These are phyloP conservation scores for Anethum foeniculum DNA, from an alignment of 140 eudicot species.

Conservation along the genomic window DNA sequence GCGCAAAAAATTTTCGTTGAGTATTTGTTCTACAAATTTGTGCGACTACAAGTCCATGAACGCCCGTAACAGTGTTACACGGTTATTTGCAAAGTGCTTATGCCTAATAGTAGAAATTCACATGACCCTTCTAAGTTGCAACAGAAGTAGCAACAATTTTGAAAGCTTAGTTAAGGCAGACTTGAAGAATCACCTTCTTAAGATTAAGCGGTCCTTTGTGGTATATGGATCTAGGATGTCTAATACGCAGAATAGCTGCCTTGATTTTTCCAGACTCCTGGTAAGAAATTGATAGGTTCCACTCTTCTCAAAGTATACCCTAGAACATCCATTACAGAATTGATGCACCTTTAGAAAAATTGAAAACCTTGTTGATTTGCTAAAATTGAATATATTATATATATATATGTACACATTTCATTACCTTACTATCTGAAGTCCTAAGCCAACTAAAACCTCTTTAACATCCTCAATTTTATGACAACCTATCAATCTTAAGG, in stretches of 20 bases:
- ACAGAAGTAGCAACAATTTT: neutral
- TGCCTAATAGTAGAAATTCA: neutral
- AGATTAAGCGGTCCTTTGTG: slow-evolving; percentile 25
- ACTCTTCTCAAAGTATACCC: slow-evolving; percentile 45
- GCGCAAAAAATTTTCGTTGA: neutral
- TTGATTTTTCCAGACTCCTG: slow-evolving; percentile 44
- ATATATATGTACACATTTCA: neutral
- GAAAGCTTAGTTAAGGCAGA: neutral
- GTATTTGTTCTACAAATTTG: neutral
- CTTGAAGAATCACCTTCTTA: slow-evolving; percentile 41
- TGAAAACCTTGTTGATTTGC: neutral
- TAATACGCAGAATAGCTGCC: slow-evolving; percentile 40
- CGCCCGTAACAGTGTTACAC: neutral
- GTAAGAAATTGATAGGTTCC: slow-evolving; percentile 40
- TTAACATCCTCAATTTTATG: slow-evolving; percentile 45
- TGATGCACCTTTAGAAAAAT: neutral
- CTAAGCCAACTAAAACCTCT: slow-evolving; percentile 60
- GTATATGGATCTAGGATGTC: slow-evolving; percentile 33
- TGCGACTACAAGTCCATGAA: neutral
- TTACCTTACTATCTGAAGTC: slow-evolving; percentile 65
- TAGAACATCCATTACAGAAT: slow-evolving; percentile 14
- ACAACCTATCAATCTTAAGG: slow-evolving; percentile 36
- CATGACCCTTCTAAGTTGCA: neutral
- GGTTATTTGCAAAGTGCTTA: neutral
- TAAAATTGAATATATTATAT: no score